Base-by-base conservation (phyloP, 2,329 filamentous ascomycete species). In the Cladosporium sp. region DNA sequence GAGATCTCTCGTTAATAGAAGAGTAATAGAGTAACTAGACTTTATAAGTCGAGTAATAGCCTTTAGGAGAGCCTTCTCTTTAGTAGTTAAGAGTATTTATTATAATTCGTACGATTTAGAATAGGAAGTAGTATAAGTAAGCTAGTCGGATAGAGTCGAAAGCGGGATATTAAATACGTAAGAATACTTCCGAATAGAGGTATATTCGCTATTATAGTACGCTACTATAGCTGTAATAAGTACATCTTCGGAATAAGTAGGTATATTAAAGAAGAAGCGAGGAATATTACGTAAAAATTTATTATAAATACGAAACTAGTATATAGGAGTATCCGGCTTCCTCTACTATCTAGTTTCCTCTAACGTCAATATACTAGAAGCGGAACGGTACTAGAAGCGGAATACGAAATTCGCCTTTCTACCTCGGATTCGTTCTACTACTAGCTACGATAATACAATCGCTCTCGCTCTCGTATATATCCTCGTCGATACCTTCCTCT, bases 51-150 rank as follows among this genome's bases (percentile, higher is more conserved):
- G 49, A 30, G 25, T 53, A 53, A 53, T 53, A 5, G 49, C 6
- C 21, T 53, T 53, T 53, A 53, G 5, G 25, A 53, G 49, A 53
- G 49, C 10, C 49, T 53, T 14, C 25, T 53, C 49, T 53, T 53
- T 16, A 18, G 49, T 3, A 8, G 49, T 53, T 14, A 25, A 53
- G 49, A 53, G 49, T 26, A 26, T 53, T n/a, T 30, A n/a, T 28
- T 53, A 16, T 16, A 16, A 53, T 53, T 53, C 49, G 49, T 53
- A 16, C 25, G 49, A 53, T 53, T 53, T 53, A 53, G 49, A 53
- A 16, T 16, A 16, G 16, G 49, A 53, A 53, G 25, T 30, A 18
- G 25, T 25, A 53, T 11, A 30, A 13, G 30, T 16, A 36, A 58
- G 54, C n/a, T 8, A 11, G 6, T 43, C 18, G 18, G 13, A 6